A percentile compares a stretch with the other conserved stretches of the same genome.
phyloP scores from a whole-genome alignment of 768 basidiomycete genomes.

The Mycena capillaripes region DNA sequence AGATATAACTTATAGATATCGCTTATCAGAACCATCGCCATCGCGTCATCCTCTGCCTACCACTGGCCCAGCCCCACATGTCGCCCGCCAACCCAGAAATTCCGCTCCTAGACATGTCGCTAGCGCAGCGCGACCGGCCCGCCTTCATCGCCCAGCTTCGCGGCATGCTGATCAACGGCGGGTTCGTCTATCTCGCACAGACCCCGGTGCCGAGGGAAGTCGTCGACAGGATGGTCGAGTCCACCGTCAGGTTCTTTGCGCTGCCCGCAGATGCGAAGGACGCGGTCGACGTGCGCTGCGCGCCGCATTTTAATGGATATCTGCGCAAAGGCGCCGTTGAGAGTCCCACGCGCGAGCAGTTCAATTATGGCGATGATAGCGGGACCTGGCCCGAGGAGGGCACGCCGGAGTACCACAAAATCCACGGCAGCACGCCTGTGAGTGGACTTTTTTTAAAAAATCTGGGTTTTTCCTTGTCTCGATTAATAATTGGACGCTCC shows the following conservation, averaged over 20 bases:
- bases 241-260: conserved; percentile 63
- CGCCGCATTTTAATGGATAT: conserved; percentile 69
- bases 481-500: background rate
- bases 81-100: conserved; percentile 13
- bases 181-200: conserved; percentile 68
- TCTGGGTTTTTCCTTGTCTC: background rate
- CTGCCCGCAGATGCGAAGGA: conserved; percentile 62
- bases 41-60: too few relatives aligned
- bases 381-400: conserved; percentile 4
- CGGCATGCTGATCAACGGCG: conserved; percentile 65
- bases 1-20: too few relatives aligned
- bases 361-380: conserved; percentile 33
- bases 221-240: conserved; percentile 56
- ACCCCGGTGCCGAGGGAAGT: conserved; percentile 55
- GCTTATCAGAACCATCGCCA: too few relatives aligned
- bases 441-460: background rate
- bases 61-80: too few relatives aligned
- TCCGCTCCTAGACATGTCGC: conserved; percentile 26
- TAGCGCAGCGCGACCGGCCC: conserved; percentile 23
- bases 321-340: conserved; percentile 40
- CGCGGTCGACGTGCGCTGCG: conserved; percentile 60
- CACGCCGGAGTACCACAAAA: conserved; percentile 27
- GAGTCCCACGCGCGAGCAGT: conserved; percentile 36
- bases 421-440: conserved; percentile 31
- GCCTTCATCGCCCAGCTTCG: conserved; percentile 63